Evolutionary conservation across 192 early-diverging fungal genomes (phyloP), one percentile per base, ranked within the genome.

Genomic region (Linnemannia hyalina): DNA sequence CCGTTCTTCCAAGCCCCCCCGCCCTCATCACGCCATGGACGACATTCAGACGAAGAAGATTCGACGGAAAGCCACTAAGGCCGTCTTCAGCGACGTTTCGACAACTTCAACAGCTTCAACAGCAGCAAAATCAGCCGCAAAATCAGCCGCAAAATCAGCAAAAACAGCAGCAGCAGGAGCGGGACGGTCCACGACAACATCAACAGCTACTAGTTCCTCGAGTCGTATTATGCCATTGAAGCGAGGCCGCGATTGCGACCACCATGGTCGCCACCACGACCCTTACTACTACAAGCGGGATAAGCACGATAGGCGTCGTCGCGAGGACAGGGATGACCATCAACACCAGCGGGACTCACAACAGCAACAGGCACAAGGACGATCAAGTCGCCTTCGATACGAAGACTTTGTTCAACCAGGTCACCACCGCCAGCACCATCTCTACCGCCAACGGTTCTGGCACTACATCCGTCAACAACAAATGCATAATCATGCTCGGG

Each of bases 401-500:
- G 74, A 81, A 26, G 74, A 81, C 69, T 55, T 75, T 63, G 22
- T 81, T 20, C 54, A 47, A 16, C 49, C 80, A 44, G 57, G 73
- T n/a, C 68, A 81, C 6, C 74, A 81, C 22, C 73, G 74, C 0
- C 73, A 76, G 29, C 65, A 76, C 29, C 32, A 49, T 23, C 35
- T 68, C 11, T 41, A 75, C 41, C 80, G 80, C 15, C 68, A 55
- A 36, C 40, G 74, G n/a, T 18, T 70, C 6, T 41, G 70, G 52
- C 68, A 81, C 18, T 60, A 75, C 22, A 38, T 71, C 10, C 80
- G 74, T 52, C 73, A 81, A n/a, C 46, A 78, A 40, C 29, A 55
- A 16, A 3, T 68, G 16, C 77, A 70, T 10, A 69, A 78, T 3
- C 46, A 75, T 52, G 41, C 65, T 6, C 47, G 47, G 10, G 32